A percentile compares a stretch with the other conserved stretches of the same genome.
phyloP scores from a whole-genome alignment of 2,329 filamentous ascomycete genomes.

The Aspergillus texensis region DNA sequence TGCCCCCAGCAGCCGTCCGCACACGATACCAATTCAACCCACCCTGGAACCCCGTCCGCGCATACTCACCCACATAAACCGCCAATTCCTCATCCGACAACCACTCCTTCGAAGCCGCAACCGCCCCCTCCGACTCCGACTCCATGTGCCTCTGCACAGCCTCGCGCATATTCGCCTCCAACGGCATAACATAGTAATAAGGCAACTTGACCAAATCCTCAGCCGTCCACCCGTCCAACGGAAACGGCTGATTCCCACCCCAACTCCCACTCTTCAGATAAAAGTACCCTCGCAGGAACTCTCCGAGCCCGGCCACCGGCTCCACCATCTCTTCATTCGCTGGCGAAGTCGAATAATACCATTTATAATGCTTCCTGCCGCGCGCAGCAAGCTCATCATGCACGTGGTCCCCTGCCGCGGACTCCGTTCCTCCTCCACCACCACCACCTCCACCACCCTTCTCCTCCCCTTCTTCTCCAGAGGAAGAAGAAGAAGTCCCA shows the following conservation, averaged over 20 bases:
- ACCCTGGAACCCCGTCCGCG: slow-evolving; percentile 65
- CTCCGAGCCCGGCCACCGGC: slow-evolving; percentile 54
- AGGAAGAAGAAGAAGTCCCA: slow-evolving; percentile 37
- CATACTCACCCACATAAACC: slow-evolving; percentile 64
- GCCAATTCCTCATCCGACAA: slow-evolving; percentile 59
- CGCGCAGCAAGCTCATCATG: slow-evolving; percentile 59
- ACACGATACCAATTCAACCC: slow-evolving; percentile 70
- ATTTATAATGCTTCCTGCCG: slow-evolving; percentile 69
- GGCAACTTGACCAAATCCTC: slow-evolving; percentile 62
- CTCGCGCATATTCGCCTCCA: slow-evolving; percentile 60
- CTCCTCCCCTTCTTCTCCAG: slow-evolving; percentile 2
- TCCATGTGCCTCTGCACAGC: slow-evolving; percentile 59
- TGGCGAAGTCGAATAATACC: slow-evolving; percentile 51
- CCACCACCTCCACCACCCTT: neutral
- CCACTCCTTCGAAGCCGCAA: slow-evolving; percentile 51
- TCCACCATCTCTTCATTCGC: slow-evolving; percentile 42
- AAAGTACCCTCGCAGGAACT: slow-evolving; percentile 68
- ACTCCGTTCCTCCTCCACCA: slow-evolving; percentile 11
- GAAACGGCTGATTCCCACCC: slow-evolving; percentile 56
- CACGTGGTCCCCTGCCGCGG: slow-evolving; percentile 48
- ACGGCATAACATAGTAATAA: slow-evolving; percentile 69
- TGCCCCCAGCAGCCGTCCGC: slow-evolving; percentile 53
- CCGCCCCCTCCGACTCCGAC: slow-evolving; percentile 46
- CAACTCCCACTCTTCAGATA: slow-evolving; percentile 68
- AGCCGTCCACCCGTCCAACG: slow-evolving; percentile 60